Base-by-base conservation (phyloP, 331 rosid species). In the Cydonia oblonga region DNA sequence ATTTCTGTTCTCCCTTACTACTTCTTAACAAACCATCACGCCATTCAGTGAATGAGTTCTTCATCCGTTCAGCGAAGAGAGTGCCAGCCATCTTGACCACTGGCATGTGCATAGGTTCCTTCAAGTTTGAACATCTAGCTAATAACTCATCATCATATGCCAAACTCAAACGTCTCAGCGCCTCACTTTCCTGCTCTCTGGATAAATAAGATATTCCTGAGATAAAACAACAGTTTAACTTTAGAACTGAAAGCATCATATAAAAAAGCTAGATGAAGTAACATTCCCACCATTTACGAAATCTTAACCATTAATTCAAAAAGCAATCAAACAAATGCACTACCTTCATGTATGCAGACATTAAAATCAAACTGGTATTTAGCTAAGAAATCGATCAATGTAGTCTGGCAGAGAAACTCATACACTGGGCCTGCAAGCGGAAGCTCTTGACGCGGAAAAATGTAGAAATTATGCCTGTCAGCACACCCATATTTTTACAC, bases 161-260 rank as follows among this genome's bases (percentile, higher is more conserved):
- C 65, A 82, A 80, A 80, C 80, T 68, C 82, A 88, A 64, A 64
- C 78, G 49, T 66, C 71, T 80, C 51, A 82, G 61, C 35, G 90
- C 97, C 80, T 87, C 84, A 59, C 32, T 77, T 86, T 95, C 98
- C 85, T 95, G 96, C 74, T 81, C 87, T 88, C 86, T 89, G 84
- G 98, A 91, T 83, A 95, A 83, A 91, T 95, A 91, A 84, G 96
- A 91, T 85, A 95, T 91, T 81, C 98, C 98, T 95, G 97, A 80
- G 84, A 91, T 86, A 86, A 82, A 67, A 79, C 85, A 84, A 78
- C 82, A 83, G 60, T 74, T 77, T 69, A 82, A 83, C 67, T 66
- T 84, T 84, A 83, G 80, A 86, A 88, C 83, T 66, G 67, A 57
- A 67, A 79, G 67, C 72, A 78, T 28, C 59, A 28, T 56, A 22